A percentile compares a stretch with the other conserved stretches of the same genome.
phyloP scores from a whole-genome alignment of 2,329 filamentous ascomycete species.

The Aureobasidium uvarum region DNA sequence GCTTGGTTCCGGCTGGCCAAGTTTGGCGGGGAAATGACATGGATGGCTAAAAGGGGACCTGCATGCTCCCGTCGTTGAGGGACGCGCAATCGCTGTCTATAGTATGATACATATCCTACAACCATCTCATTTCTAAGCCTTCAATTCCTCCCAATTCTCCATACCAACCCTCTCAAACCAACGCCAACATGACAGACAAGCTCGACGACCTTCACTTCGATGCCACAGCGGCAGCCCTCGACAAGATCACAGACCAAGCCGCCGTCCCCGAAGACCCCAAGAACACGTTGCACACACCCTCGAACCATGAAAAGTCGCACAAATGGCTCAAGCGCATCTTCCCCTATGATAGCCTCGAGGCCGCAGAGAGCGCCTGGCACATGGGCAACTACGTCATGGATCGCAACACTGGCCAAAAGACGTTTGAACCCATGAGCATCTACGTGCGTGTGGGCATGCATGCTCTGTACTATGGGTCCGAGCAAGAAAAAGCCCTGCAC shows the following conservation, averaged over 20 bases:
- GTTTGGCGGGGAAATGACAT: constrained; percentile 13
- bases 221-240: constrained; percentile 32
- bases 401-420: constrained; percentile 42
- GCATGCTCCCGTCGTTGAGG: constrained; percentile 5
- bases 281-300: constrained; percentile 32
- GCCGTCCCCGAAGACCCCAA: constrained; percentile 33
- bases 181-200: constrained; percentile 19
- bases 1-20: constrained; percentile 10
- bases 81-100: constrained; percentile 9
- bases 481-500: constrained; percentile 42
- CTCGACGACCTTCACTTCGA: constrained; percentile 32
- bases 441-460: constrained; percentile 48
- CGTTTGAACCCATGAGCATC: constrained; percentile 46
- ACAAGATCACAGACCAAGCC: constrained; percentile 33
- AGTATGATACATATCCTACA: neutral
- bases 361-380: constrained; percentile 41
- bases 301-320: constrained; percentile 29
- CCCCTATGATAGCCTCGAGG: constrained; percentile 33
- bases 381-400: constrained; percentile 48
- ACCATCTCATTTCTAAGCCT: neutral
- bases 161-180: neutral
- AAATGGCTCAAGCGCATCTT: constrained; percentile 28
- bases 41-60: neutral
- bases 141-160: neutral
- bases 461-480: constrained; percentile 45